Conservation (phyloP, 768 basidiomycete genomes). For the Rhodotorula kratochvilovae region DNA sequence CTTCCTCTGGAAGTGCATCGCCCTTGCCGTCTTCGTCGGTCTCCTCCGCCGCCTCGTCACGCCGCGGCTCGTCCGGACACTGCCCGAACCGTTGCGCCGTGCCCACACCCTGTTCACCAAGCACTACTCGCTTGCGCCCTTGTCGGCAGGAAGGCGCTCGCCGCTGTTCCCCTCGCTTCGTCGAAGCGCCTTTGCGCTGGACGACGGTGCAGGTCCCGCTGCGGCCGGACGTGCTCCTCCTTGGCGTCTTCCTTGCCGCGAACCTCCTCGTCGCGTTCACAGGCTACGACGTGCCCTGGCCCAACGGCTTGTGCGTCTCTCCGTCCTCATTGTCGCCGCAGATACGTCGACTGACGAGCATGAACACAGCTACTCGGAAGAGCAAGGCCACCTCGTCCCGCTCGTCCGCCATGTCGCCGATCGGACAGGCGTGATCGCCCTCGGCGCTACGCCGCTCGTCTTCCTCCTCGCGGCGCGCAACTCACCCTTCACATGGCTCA, state of each 20-base stretch:
- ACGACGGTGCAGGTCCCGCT: constrained; percentile 11
- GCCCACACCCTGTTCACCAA: constrained; percentile 1
- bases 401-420: constrained; percentile 1
- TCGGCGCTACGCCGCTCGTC: constrained; percentile 12
- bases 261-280: background rate
- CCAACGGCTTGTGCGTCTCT: background rate
- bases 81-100: background rate
- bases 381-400: background rate
- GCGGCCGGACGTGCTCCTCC: background rate
- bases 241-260: background rate
- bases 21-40: background rate
- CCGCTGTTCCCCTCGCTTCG: background rate
- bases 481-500: constrained; percentile 6
- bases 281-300: background rate
- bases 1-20: background rate
- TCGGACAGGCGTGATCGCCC: background rate
- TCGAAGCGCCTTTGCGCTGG: background rate
- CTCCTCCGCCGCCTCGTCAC: background rate
- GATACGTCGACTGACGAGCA: background rate
- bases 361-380: background rate
- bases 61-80: background rate
- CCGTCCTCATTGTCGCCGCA: no score
- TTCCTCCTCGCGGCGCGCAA: constrained; percentile 18
- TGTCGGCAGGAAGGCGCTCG: background rate
- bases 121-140: constrained; percentile 7